Evolutionary conservation across 345 rosid species (phyloP), one percentile per base, ranked within the genome.

Genomic region (Populus simonii): DNA sequence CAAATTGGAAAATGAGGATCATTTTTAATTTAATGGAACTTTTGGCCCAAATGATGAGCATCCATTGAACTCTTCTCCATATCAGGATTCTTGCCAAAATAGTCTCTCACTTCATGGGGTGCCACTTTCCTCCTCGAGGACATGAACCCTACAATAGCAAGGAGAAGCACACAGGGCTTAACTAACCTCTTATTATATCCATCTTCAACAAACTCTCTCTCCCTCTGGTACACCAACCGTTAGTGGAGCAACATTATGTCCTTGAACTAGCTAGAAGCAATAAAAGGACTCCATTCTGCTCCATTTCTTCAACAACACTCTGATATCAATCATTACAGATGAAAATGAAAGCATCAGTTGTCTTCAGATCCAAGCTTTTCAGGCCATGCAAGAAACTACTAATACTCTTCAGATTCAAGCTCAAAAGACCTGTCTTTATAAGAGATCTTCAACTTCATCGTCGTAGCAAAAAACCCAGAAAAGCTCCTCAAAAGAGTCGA

Each of bases 331-430:
- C 83, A 71, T 82, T 78, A 71, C 36, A 82, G 25, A 83, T 82
- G 87, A 88, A 85, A 88, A 75, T 85, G 83, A 90, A 89, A 82
- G 76, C 88, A 85, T 83, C 88, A 63, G 75, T 80, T 85, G 82
- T 87, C 91, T 87, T 88, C 75, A 85, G 71, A 85, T 78, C 88
- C 81, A 90, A 88, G 91, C 85, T 92, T 88, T 76, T 89, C 23
- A 84, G 51, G 8, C 88, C 87, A 79, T 88, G 86, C 86, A 89
- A 66, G 77, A 85, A 83, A 73, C 83, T 89, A 27, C 63, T 83
- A 59, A 57, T 66, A 59, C 25, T 45, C 84, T 86, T 88, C 86
- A 86, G 80, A 55, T 83, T 90, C 85, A 85, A 83, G 69, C 85
- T 90, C 70, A 85, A 75, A 76, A 87, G 75, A 76, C 88, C 87